Percentiles rank a stretch among this genome's conserved stretches.
Evolutionary conservation across 2,329 filamentous ascomycete species (phyloP).

Genomic region (Pseudogymnoascus sp.): DNA sequence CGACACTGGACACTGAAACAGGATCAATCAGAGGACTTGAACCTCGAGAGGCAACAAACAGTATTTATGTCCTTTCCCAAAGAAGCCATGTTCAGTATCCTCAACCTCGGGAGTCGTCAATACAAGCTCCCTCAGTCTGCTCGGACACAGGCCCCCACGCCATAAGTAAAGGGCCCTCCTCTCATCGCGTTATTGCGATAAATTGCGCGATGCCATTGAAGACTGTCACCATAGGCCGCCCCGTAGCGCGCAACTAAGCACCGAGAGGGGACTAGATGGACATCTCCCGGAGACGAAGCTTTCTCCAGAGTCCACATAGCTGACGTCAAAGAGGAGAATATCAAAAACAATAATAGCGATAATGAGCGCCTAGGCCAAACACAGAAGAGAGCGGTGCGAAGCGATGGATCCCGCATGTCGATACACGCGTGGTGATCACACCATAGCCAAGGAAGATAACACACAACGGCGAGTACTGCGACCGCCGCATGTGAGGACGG

Average conservation of each 20-base stretch:
- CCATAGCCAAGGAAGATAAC: constrained; percentile 1
- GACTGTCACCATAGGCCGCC: background rate
- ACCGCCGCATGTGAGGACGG: background rate
- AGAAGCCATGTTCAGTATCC: background rate
- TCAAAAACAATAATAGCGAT: background rate
- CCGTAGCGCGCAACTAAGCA: background rate
- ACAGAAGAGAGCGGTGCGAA: background rate
- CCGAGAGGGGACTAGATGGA: background rate
- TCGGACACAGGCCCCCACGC: background rate
- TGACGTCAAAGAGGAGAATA: background rate
- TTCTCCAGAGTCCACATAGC: background rate
- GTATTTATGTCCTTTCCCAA: background rate
- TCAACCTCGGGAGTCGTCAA: background rate
- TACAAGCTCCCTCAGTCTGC: background rate
- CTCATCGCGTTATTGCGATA: background rate
- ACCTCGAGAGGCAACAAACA: background rate
- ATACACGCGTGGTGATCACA: constrained; percentile 5
- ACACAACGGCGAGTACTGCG: background rate
- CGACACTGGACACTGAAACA: background rate
- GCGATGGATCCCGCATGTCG: background rate
- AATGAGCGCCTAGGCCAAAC: background rate
- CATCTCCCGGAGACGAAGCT: background rate
- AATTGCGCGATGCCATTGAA: constrained; percentile 5
- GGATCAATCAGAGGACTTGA: background rate
- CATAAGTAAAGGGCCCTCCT: no score